These are phyloP conservation scores for Parasitella parasitica DNA, from an alignment of 371 early-diverging fungal genomes.

Conservation along the genomic window DNA sequence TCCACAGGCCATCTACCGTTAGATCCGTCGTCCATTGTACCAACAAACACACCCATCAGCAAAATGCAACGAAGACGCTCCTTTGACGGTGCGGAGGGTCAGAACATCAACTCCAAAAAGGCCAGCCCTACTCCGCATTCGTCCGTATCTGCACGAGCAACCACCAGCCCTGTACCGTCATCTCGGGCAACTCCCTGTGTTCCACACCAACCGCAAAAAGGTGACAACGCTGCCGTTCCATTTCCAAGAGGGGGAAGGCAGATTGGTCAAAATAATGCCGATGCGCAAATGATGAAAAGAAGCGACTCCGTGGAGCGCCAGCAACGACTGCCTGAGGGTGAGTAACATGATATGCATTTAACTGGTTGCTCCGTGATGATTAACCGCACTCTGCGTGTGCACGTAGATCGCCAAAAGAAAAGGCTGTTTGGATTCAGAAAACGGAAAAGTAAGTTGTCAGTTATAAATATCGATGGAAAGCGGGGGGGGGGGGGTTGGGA, in stretches of 20 bases:
- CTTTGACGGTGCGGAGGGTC: slow-evolving; percentile 22
- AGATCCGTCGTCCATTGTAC: slow-evolving; percentile 3
- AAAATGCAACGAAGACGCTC: slow-evolving; percentile 36
- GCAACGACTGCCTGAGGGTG: slow-evolving; percentile 3
- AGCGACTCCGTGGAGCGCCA: slow-evolving; percentile 26
- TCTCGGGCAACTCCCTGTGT: not conserved
- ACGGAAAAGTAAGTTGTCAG: slow-evolving; percentile 34
- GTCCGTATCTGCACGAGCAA: slow-evolving; percentile 20
- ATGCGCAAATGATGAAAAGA: slow-evolving; percentile 9
- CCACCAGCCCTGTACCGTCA: slow-evolving; percentile 16
- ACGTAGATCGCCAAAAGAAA: slow-evolving; percentile 19
- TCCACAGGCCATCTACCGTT: slow-evolving; percentile 26
- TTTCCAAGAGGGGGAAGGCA: slow-evolving; percentile 46
- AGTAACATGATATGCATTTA: not conserved
- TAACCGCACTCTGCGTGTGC: not conserved
- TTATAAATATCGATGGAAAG: not conserved
- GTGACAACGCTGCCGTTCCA: slow-evolving; percentile 21
- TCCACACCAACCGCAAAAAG: not conserved
- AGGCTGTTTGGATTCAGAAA: slow-evolving; percentile 35
- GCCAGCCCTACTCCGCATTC: slow-evolving; percentile 16
- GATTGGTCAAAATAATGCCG: slow-evolving; percentile 12
- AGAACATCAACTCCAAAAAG: not conserved
- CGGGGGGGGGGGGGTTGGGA: too few species aligned
- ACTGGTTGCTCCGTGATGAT: too few species aligned
- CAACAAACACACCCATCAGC: slow-evolving; percentile 1